phyloP scores from a whole-genome alignment of 495 filamentous ascomycete species.

The Aspergillus affinis region DNA sequence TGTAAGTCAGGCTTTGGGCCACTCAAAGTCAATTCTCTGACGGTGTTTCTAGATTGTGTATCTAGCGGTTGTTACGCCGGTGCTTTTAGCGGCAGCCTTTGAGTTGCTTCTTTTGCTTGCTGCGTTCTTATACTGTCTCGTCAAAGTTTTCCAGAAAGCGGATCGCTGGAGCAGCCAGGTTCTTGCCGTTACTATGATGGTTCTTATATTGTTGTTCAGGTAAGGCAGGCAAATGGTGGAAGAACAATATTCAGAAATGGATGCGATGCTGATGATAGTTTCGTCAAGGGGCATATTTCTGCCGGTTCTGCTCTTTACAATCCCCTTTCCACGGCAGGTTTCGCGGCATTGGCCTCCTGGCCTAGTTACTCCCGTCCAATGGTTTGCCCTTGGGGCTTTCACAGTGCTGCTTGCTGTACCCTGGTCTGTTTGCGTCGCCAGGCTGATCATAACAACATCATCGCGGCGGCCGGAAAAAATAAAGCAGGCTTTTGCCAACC shows the following conservation, averaged over 20 bases:
- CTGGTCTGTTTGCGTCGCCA: constrained; percentile 91
- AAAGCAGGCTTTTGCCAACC: constrained; percentile 80
- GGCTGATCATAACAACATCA: constrained; percentile 74
- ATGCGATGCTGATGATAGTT: not conserved
- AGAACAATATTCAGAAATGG: not conserved
- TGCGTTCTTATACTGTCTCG: constrained; percentile 88
- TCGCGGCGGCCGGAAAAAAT: constrained; percentile 79
- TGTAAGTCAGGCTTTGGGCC: constrained; percentile 48
- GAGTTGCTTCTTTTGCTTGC: constrained; percentile 96
- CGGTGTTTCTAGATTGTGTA: constrained; percentile 66
- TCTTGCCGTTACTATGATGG: constrained; percentile 71
- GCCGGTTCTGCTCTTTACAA: constrained; percentile 91
- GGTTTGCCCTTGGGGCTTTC: constrained; percentile 98
- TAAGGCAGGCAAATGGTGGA: constrained; percentile 32
- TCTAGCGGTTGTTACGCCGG: constrained; percentile 73
- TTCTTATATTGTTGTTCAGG: constrained; percentile 73
- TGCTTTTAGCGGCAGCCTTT: constrained; percentile 81
- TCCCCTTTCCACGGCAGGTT: constrained; percentile 76
- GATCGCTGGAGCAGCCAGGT: constrained; percentile 79
- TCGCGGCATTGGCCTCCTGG: constrained; percentile 64
- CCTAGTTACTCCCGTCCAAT: constrained; percentile 75
- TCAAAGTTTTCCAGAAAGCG: constrained; percentile 87
- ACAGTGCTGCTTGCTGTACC: constrained; percentile 79
- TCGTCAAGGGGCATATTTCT: constrained; percentile 73
- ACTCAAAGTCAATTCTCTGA: constrained; percentile 13